phyloP scores from a whole-genome alignment of 1,284 basidiomycete species.

The Puccinia hordei region DNA sequence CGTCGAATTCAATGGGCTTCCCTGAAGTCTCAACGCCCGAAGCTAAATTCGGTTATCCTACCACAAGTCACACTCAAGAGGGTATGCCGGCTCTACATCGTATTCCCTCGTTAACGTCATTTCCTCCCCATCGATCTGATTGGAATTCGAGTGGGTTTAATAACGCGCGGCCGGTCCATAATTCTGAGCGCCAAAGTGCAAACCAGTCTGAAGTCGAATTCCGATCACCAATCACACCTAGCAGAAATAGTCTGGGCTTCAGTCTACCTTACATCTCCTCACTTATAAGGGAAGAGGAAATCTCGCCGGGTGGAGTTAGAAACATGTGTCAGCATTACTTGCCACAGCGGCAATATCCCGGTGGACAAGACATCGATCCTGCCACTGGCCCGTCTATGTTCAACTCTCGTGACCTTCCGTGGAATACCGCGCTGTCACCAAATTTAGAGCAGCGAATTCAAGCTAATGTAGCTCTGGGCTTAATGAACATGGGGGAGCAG shows the following conservation, averaged over 20 bases:
- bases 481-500: constrained; percentile 1
- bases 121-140: not conserved
- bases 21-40: not conserved
- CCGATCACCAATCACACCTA: constrained; percentile 11
- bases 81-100: not conserved
- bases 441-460: not conserved
- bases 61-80: not conserved
- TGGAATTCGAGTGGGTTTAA: not conserved
- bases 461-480: not conserved
- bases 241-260: not conserved
- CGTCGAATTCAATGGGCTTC: not conserved
- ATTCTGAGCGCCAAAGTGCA: not conserved
- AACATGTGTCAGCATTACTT: constrained; percentile 5
- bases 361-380: constrained; percentile 1
- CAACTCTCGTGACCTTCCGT: not conserved
- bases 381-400: not conserved
- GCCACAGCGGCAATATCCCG: constrained; percentile 11
- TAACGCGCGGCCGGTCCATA: not conserved
- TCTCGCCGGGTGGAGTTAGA: not conserved
- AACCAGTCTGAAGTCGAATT: not conserved
- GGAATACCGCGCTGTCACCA: not conserved
- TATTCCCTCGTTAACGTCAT: not conserved
- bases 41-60: not conserved
- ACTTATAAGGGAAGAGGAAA: not conserved
- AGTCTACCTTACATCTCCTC: constrained; percentile 10